Evolutionary conservation across 495 filamentous ascomycete species (phyloP).

Genomic region (Geopyxis carbonaria): DNA sequence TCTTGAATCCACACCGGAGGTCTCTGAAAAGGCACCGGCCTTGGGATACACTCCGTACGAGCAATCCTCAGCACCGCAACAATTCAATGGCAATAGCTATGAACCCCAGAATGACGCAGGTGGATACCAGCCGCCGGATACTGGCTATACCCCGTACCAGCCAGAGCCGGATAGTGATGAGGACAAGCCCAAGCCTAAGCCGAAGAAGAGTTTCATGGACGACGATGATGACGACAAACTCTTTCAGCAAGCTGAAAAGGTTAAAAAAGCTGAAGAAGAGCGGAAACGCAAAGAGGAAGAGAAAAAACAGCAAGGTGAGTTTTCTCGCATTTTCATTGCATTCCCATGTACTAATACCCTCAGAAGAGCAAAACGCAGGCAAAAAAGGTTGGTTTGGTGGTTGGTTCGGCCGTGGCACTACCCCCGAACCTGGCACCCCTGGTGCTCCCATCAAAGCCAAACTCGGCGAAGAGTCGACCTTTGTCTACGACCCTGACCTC

Average conservation of each 20-base stretch:
- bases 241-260: constrained; percentile 10
- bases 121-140: constrained; percentile 38
- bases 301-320: constrained; percentile 13
- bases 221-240: constrained; percentile 54
- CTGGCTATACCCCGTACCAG: constrained; percentile 27
- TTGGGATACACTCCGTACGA: constrained; percentile 17
- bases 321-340: constrained; percentile 10
- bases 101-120: constrained; percentile 22
- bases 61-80: constrained; percentile 1
- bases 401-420: constrained; percentile 57
- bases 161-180: constrained; percentile 29
- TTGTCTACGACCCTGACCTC: constrained; percentile 83
- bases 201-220: constrained; percentile 64
- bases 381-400: constrained; percentile 77
- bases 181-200: constrained; percentile 28
- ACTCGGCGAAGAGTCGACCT: constrained; percentile 80
- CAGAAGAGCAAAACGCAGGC: constrained; percentile 27
- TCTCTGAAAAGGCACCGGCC: constrained; percentile 10
- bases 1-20: constrained; percentile 7
- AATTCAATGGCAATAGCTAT: constrained; percentile 14
- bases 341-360: constrained; percentile 13
- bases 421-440: constrained; percentile 12
- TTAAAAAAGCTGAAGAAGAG: constrained; percentile 37
- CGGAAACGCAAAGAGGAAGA: constrained; percentile 52
- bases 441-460: constrained; percentile 79